phyloP scores from a whole-genome alignment of 352 stramenopile genomes.

The Globisporangium viniferum region DNA sequence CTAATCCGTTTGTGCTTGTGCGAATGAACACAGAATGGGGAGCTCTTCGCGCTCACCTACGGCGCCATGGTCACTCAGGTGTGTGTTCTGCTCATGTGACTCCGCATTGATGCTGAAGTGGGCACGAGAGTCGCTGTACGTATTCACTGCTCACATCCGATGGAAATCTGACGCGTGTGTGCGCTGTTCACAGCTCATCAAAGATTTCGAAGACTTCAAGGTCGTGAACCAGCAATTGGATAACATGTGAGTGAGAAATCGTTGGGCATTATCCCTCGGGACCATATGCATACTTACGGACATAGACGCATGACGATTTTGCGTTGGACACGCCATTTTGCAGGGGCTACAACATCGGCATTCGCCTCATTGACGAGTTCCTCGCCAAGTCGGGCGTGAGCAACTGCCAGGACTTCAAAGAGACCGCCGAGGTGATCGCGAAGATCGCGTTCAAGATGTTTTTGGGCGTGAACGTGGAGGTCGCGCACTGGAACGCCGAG shows the following conservation, averaged over 20 bases:
- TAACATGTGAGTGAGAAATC: conserved; percentile 67
- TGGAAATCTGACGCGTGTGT: background rate
- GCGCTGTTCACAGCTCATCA: conserved; percentile 75
- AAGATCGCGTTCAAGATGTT: conserved; percentile 99
- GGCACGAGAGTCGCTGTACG: too few relatives aligned
- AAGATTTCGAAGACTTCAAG: conserved; percentile 95
- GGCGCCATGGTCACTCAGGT: conserved; percentile 94
- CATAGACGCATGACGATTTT: background rate
- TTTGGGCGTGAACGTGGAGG: conserved; percentile 92
- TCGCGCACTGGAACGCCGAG: conserved; percentile 88
- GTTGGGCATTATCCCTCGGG: too few relatives aligned
- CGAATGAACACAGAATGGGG: conserved; percentile 81
- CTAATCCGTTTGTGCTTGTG: background rate
- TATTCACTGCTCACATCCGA: background rate
- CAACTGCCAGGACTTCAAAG: conserved; percentile 86
- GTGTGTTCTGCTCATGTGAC: background rate
- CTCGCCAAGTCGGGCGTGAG: conserved; percentile 92
- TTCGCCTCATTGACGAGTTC: conserved; percentile 97
- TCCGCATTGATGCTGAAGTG: too few relatives aligned
- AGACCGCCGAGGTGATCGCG: conserved; percentile 94
- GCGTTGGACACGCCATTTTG: background rate
- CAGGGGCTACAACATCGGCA: conserved; percentile 96
- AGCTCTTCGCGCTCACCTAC: conserved; percentile 98
- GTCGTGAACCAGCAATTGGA: conserved; percentile 96
- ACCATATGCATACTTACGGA: background rate